Evolutionary conservation across 768 basidiomycete genomes (phyloP).

Genomic region (Artomyces pyxidatus): DNA sequence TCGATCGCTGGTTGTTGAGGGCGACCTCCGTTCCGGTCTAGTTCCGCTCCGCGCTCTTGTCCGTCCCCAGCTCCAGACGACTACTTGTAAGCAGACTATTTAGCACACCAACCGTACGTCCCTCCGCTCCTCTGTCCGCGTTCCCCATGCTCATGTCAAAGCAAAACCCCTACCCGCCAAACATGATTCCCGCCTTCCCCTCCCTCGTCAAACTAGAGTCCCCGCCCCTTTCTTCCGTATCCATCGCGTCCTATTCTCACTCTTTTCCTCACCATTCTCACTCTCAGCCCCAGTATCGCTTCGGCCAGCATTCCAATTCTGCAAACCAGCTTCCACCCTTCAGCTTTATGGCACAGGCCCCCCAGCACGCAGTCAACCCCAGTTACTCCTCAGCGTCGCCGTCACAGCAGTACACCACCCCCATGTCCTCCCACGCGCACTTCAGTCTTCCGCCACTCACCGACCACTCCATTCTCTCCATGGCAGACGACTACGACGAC

Average conservation of each 20-base stretch:
- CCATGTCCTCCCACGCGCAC: constrained; percentile 4
- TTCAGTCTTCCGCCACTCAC: constrained; percentile 7
- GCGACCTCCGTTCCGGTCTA: not conserved
- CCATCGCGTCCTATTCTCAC: not conserved
- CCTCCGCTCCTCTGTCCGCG: not conserved
- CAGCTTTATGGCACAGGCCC: constrained; percentile 15
- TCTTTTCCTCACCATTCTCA: constrained; percentile 1
- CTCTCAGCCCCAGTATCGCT: constrained; percentile 6
- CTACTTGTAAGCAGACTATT: not conserved
- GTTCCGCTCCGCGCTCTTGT: not conserved
- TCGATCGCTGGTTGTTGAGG: too few relatives aligned
- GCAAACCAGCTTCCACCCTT: constrained; percentile 17
- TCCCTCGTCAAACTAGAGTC: constrained; percentile 14
- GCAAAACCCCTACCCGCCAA: too few relatives aligned
- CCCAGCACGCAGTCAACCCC: constrained; percentile 12
- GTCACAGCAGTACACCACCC: constrained; percentile 1
- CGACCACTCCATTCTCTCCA: constrained; percentile 30
- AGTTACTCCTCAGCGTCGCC: not conserved
- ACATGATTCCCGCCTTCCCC: not conserved
- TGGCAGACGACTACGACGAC: constrained; percentile 60
- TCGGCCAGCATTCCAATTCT: constrained; percentile 17
- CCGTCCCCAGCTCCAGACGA: not conserved
- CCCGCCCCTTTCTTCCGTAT: constrained; percentile 5
- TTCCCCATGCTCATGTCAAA: too few relatives aligned
- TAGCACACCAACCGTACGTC: not conserved